Evolutionary conservation across 2,329 filamentous ascomycete genomes (phyloP), one percentile per base, ranked within the genome.

Genomic region (Microdochium trichocladiopsis): DNA sequence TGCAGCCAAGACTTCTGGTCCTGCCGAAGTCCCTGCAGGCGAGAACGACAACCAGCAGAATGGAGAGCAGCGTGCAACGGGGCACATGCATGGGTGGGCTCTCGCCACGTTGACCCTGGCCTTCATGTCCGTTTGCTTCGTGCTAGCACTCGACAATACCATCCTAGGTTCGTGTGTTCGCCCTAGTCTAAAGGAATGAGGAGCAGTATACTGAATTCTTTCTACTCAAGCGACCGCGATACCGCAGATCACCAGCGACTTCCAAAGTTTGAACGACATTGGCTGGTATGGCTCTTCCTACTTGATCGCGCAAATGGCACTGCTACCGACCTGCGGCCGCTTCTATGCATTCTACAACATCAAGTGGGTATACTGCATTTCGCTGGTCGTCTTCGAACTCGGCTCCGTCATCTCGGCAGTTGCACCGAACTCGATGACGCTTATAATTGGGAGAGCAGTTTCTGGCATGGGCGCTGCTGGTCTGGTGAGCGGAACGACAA

Each of bases 401-500:
- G 61, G 61, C 14, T 60, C 58, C 14, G 47, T 61, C 24, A 52
- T 63, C 25, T 63, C 60, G 25, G 59, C 58, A 11, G 51, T 56
- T 1, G 59, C 61, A n/a, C 59, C 61, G 16, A 59, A 50, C 23
- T 60, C 61, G n/a, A 55, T 56, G 11, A 57, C 58, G 11, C 54
- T 63, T 14, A 62, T 63, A 21, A 50, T 61, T 16, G 61, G 61
- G 12, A 56, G 60, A 36, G 61, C 60, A 16, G 41, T 63, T 11
- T 59, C 60, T 50, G 61, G 61, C 49, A 36, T 60, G 14, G 68
- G 69, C 36, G 61, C 63, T 51, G 62, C 66, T 3, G 63, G 68
- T 1, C 59, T 70, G 37, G 53, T 67, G 8, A 66, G 65, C 0
- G 68, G 69, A 2, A 67, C 64, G 36, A 68, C 69, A 47, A 61